phyloP scores from a whole-genome alignment of 345 rosid genomes.

The Zanthoxylum bungeanum region DNA sequence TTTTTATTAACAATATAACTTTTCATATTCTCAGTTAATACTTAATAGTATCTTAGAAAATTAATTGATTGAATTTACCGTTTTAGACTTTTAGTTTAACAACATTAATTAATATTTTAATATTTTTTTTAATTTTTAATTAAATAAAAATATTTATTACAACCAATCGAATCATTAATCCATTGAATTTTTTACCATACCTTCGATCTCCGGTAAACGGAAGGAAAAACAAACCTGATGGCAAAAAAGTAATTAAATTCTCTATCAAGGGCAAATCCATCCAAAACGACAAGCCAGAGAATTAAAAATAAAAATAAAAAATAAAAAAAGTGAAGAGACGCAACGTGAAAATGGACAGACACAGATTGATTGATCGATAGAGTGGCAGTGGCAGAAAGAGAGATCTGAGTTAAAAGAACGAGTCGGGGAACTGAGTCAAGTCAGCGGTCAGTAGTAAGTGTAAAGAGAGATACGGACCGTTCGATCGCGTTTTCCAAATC shows the following conservation, averaged over 20 bases:
- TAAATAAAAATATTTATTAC: too few relatives aligned
- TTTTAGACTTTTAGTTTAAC: too few relatives aligned
- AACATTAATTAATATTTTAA: too few relatives aligned
- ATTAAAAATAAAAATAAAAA: neutral
- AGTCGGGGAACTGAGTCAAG: slow-evolving; percentile 17
- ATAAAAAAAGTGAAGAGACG: slow-evolving; percentile 15
- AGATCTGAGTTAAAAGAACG: slow-evolving; percentile 42
- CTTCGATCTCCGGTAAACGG: too few relatives aligned
- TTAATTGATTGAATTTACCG: too few relatives aligned
- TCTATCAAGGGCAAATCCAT: slow-evolving; percentile 9
- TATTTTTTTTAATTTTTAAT: too few relatives aligned
- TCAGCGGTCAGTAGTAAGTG: slow-evolving; percentile 22
- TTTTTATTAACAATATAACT: too few relatives aligned
- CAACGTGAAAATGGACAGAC: slow-evolving; percentile 24
- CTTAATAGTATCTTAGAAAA: too few relatives aligned
- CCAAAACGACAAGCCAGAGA: slow-evolving; percentile 2
- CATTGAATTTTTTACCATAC: too few relatives aligned
- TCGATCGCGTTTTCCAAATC: slow-evolving; percentile 12
- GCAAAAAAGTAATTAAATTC: slow-evolving; percentile 14
- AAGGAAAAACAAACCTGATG: neutral
- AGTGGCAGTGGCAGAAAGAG: slow-evolving; percentile 26
- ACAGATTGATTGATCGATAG: slow-evolving; percentile 9
- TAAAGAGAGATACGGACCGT: slow-evolving; percentile 23
- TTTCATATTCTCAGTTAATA: too few relatives aligned
- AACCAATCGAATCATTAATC: too few relatives aligned